These are phyloP conservation scores for Suhomyces coccinellae DNA, from an alignment of 1,139 yeast genomes.

Conservation along the genomic window DNA sequence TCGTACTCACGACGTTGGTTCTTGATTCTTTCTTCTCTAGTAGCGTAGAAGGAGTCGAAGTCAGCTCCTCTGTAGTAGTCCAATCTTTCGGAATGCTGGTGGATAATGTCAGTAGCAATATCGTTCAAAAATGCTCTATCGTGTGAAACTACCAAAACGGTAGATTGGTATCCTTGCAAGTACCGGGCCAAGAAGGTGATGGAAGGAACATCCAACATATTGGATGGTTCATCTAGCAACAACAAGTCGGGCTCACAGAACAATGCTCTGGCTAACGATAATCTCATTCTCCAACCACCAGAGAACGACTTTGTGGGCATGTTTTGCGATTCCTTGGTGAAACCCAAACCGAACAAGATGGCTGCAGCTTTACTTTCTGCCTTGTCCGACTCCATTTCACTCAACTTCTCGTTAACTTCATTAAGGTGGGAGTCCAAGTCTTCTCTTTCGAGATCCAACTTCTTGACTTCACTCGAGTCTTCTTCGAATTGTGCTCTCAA, in stretches of 20 bases:
- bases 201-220: slow-evolving; percentile 99
- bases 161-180: slow-evolving; percentile 84
- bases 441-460: slow-evolving; percentile 83
- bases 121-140: slow-evolving; percentile 96
- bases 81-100: slow-evolving; percentile 94
- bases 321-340: slow-evolving; percentile 81
- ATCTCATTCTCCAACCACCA: slow-evolving; percentile 99
- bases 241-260: slow-evolving; percentile 95
- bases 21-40: slow-evolving; percentile 93
- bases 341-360: slow-evolving; percentile 90
- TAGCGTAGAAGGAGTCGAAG: slow-evolving; percentile 88
- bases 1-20: slow-evolving; percentile 94
- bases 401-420: slow-evolving; percentile 76
- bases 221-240: slow-evolving; percentile 95
- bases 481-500: slow-evolving; percentile 75
- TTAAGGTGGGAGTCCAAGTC: slow-evolving; percentile 78
- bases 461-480: slow-evolving; percentile 74
- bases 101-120: slow-evolving; percentile 96
- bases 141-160: slow-evolving; percentile 94
- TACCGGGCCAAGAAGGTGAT: slow-evolving; percentile 90
- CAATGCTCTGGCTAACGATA: slow-evolving; percentile 95
- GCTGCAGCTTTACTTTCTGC: slow-evolving; percentile 98
- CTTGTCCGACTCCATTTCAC: slow-evolving; percentile 94
- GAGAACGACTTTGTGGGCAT: slow-evolving; percentile 87
- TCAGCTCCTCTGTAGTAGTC: slow-evolving; percentile 95